phyloP scores from a whole-genome alignment of 495 filamentous ascomycete genomes.

The Xylaria telfairii region DNA sequence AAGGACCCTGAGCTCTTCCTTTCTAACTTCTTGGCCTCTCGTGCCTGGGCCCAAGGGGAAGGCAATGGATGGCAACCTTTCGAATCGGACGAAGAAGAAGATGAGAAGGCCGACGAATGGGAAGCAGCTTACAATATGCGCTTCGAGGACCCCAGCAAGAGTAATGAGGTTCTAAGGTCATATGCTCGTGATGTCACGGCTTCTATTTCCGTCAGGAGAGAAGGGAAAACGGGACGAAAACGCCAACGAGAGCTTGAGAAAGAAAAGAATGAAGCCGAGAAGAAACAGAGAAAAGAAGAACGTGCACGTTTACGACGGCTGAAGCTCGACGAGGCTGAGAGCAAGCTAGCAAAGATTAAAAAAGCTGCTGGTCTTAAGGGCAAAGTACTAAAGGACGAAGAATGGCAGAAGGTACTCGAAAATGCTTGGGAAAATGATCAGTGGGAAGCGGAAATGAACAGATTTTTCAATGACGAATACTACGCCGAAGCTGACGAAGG shows the following conservation, averaged over 20 bases:
- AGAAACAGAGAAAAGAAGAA: conserved; percentile 76
- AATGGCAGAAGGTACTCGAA: conserved; percentile 83
- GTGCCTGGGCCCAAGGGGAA: conserved; percentile 80
- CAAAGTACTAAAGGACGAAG: conserved; percentile 70
- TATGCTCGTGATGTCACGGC: conserved; percentile 85
- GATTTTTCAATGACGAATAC: conserved; percentile 85
- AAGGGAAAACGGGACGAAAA: conserved; percentile 77
- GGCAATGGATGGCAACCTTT: conserved; percentile 71
- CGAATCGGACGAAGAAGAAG: conserved; percentile 90
- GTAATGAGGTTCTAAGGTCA: conserved; percentile 82
- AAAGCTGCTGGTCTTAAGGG: conserved; percentile 81
- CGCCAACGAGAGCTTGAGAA: conserved; percentile 77
- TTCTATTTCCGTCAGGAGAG: conserved; percentile 80
- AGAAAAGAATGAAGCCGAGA: conserved; percentile 77
- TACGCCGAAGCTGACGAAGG: conserved; percentile 70
- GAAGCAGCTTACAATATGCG: conserved; percentile 96
- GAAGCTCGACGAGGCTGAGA: conserved; percentile 86
- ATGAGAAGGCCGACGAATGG: conserved; percentile 79
- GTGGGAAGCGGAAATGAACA: conserved; percentile 89
- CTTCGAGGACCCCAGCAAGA: conserved; percentile 86
- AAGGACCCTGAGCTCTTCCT: conserved; percentile 89
- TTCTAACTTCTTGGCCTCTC: conserved; percentile 84
- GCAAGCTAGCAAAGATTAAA: conserved; percentile 81
- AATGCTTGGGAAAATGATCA: conserved; percentile 82
- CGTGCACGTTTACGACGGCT: conserved; percentile 82